Evolutionary conservation across 257 asterid species (phyloP), one percentile per base, ranked within the genome.

Genomic region (Leonotis leonurus): DNA sequence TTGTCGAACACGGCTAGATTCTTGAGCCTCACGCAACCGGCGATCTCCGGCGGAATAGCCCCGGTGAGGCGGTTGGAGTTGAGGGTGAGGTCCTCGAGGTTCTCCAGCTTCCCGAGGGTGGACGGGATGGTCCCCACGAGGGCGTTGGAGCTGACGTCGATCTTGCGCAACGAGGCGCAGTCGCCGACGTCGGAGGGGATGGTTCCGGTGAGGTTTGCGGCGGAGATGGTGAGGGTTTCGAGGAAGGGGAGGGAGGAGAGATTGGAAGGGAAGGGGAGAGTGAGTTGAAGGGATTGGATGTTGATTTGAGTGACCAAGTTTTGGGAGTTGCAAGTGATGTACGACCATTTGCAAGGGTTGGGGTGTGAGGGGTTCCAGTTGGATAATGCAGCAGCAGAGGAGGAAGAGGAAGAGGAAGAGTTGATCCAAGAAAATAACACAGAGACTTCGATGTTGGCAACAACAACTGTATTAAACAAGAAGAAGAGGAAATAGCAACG

Each of bases 331-430:
- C 96, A 88, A 0, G 73, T 54, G n/a, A 85, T 70, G 79, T 39
- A 69, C 1, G 91, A 68, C 96, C 96, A 88, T 18, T 81, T 74
- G 60, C 96, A 88, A 16, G 96, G 96, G 62, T 52, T 75, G 6
- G 81, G 8, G 71, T 83, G 78, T 0, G 41, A 69, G 1, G 83
- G 57, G 65, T 83, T 73, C 94, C 94, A 85, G 48, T 61, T 70
- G 17, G 89, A 81, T 18, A 85, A 70, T 5, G 75, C 62, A 12
- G 85, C 20, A 43, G 79, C n/a, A n/a, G 85, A 53, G 24, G 77
- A 65, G 26, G 91, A 75, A 60, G 55, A 21, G n/a, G 81, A 74
- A 58, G 57, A 17, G 6, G 81, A 74, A 29, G 77, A 46, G 46
- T 49, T 76, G 12, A 85, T 81, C 96, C 96, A 88, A 8, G 89